Conservation (phyloP, 1,284 basidiomycete species). For the Ganoderma lucidum region DNA sequence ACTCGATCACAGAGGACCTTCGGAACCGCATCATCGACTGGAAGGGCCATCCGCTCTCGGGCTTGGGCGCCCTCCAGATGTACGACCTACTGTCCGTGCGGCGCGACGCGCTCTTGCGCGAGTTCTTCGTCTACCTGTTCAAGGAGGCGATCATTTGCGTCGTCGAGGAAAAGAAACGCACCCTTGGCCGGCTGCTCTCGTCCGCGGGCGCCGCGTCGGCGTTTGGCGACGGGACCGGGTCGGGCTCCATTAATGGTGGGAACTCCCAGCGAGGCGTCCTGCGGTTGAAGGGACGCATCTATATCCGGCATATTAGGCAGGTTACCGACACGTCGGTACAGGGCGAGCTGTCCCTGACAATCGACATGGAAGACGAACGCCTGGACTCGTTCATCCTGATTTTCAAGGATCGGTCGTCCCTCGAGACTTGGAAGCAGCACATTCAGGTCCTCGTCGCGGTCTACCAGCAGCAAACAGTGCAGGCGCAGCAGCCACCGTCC, state of each 20-base stretch:
- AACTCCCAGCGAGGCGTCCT: slow-evolving; percentile 77
- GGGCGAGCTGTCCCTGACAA: slow-evolving; percentile 88
- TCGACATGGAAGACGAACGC: slow-evolving; percentile 94
- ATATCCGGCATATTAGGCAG: slow-evolving; percentile 90
- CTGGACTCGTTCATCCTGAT: slow-evolving; percentile 94
- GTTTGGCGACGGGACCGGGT: slow-evolving; percentile 52
- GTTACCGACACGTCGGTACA: slow-evolving; percentile 81
- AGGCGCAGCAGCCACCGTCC: slow-evolving; percentile 42
- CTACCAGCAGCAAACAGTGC: slow-evolving; percentile 61
- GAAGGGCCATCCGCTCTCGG: slow-evolving; percentile 90
- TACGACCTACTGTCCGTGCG: slow-evolving; percentile 92
- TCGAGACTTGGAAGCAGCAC: slow-evolving; percentile 88
- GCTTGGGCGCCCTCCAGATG: slow-evolving; percentile 88
- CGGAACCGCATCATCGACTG: slow-evolving; percentile 91
- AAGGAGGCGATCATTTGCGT: slow-evolving; percentile 97
- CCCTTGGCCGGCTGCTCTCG: slow-evolving; percentile 75
- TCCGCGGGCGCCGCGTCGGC: slow-evolving; percentile 50
- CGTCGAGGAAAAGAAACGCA: slow-evolving; percentile 90
- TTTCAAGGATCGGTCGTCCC: slow-evolving; percentile 89
- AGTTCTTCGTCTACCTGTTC: slow-evolving; percentile 97
- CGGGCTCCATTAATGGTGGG: slow-evolving; percentile 48
- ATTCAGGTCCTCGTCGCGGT: slow-evolving; percentile 78
- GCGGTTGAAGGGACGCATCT: slow-evolving; percentile 93
- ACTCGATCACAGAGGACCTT: slow-evolving; percentile 86
- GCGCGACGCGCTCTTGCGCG: slow-evolving; percentile 85